phyloP scores from a whole-genome alignment of 78 protist species.

The Dictyostelium brefeldianum region DNA sequence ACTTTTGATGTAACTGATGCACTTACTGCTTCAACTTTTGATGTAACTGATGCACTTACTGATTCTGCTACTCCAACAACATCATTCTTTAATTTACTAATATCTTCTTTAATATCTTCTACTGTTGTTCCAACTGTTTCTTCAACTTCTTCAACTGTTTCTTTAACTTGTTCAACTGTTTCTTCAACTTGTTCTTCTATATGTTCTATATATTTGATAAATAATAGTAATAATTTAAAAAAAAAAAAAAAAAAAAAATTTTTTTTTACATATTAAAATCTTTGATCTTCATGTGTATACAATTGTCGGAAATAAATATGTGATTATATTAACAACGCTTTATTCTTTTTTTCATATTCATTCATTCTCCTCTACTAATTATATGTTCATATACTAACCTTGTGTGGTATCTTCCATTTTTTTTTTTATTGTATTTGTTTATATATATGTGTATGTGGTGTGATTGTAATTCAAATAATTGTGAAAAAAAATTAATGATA shows the following conservation, averaged over 20 bases:
- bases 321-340: no score
- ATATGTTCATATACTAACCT: background rate
- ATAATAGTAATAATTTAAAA: background rate
- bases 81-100: background rate
- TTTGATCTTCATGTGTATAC: no score
- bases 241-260: no score
- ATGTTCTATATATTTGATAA: background rate
- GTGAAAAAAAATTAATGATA: no score
- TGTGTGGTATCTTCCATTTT: no score
- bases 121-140: slow-evolving; percentile 10
- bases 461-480: background rate
- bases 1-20: background rate
- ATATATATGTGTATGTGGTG: background rate
- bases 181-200: slow-evolving; percentile 9
- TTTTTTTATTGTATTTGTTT: no score
- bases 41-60: background rate
- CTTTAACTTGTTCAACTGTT: slow-evolving; percentile 6
- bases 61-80: slow-evolving; percentile 3
- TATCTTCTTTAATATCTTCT: slow-evolving; percentile 45
- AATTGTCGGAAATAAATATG: no score
- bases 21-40: background rate
- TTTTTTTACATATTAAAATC: no score
- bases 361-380: no score
- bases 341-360: no score
- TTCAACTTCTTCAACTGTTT: background rate